Conservation (phyloP, 208 protist genomes). For the Crithidia acanthocephali region DNA sequence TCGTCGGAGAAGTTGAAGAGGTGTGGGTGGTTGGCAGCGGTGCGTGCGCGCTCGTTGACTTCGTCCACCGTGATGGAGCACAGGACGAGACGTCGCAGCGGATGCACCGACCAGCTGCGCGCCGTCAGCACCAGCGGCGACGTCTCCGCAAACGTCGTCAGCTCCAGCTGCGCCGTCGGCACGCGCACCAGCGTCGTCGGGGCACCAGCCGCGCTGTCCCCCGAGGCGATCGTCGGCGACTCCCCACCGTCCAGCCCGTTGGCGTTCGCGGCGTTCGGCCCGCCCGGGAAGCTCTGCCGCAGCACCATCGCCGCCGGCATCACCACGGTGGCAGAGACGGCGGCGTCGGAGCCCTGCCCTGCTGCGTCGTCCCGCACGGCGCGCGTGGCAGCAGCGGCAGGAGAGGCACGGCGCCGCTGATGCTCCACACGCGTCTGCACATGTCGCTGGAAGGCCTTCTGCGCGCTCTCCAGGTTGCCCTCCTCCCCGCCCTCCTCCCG, state of each 20-base stretch:
- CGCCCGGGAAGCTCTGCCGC: conserved; percentile 6
- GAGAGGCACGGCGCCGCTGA: neutral
- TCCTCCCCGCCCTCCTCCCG: conserved; percentile 1
- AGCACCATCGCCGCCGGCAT: conserved; percentile 16
- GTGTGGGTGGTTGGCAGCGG: neutral
- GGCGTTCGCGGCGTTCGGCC: neutral
- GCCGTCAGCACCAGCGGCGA: conserved; percentile 13
- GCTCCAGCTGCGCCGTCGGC: conserved; percentile 27
- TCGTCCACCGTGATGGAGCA: conserved; percentile 26
- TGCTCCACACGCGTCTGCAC: conserved; percentile 13
- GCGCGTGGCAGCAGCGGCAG: neutral
- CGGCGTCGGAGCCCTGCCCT: neutral
- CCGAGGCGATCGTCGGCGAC: neutral
- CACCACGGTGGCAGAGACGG: neutral
- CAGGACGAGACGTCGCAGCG: conserved; percentile 26
- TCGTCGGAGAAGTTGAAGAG: neutral
- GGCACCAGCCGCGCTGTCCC: neutral
- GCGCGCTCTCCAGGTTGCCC: conserved; percentile 1
- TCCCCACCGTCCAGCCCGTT: neutral
- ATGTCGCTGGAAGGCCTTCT: conserved; percentile 15
- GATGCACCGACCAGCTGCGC: conserved; percentile 17
- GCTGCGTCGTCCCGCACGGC: neutral
- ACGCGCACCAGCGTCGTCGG: neutral
- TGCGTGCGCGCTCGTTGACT: conserved; percentile 23
- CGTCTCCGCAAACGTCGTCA: conserved; percentile 21